Base-by-base conservation (phyloP, 2,329 filamentous ascomycete species). In the Colletotrichum sp. region DNA sequence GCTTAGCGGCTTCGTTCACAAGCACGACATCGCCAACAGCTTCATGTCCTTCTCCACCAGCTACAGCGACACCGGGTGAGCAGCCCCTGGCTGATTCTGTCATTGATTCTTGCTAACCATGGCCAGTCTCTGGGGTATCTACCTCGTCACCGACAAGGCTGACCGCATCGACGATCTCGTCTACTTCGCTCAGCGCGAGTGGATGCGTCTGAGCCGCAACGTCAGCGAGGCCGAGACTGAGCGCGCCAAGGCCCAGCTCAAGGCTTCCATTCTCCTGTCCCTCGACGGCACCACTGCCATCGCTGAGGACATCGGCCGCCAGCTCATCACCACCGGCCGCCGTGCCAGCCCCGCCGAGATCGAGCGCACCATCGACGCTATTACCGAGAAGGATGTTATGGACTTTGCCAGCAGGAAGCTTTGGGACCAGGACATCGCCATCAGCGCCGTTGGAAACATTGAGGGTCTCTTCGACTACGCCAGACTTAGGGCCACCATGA, bases 41-140 rank as follows among this genome's bases (percentile, higher is more conserved):
- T 99, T 98, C 92, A 99, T 99, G 98, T 98, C 95, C 90, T 99
- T 99, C 90, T 98, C 96, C 80, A 99, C 97, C 80, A 98, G 95
- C 91, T 99, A 99, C 90, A 99, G 96, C 84, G 97, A 99, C 87
- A 99, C 97, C 85, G 97, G 96, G 96, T 98, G 92, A 87, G 93
- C 85, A 67, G 59, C 24, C 34, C 2, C 28, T 6, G 16, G 82
- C 83, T 79, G 85, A 74, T 66, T 55, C 24, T 34, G 30, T 21
- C 18, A 61, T 6, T 13, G 24, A 34, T 15, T 9, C 48, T 21
- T 74, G 79, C 84, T 86, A 82, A 87, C 64, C 10, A 26, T 61
- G 61, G 30, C 7, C 64, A 98, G 97, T 91, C 95, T 99, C 81
- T 99, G 97, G 97, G 97, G 97, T 89, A 99, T 99, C 90, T 99